A percentile compares a stretch with the other conserved stretches of the same genome.
These are phyloP conservation scores for Phlebiopsis gigantea DNA, from an alignment of 768 basidiomycete genomes.

Conservation along the genomic window DNA sequence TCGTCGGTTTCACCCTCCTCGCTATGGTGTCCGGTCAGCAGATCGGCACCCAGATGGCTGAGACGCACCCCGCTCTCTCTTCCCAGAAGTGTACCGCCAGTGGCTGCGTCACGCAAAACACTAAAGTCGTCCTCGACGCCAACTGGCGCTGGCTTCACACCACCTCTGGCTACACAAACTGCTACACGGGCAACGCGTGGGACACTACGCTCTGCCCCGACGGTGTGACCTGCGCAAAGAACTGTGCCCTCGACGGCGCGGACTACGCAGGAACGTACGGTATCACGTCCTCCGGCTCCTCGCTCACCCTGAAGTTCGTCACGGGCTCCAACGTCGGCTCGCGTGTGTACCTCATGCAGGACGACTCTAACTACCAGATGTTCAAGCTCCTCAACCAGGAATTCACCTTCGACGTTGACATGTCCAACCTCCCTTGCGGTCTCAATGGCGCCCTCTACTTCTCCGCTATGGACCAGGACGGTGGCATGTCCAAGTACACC, in stretches of 20 bases:
- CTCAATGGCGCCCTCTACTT: constrained; percentile 62
- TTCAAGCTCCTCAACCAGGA: constrained; percentile 53
- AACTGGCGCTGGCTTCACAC: constrained; percentile 48
- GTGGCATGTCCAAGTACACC: constrained; percentile 44
- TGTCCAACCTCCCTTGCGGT: constrained; percentile 52
- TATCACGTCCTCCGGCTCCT: constrained; percentile 27
- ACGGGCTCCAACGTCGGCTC: constrained; percentile 30
- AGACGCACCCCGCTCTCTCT: constrained; percentile 43
- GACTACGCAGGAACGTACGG: constrained; percentile 30
- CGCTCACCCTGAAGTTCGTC: constrained; percentile 29
- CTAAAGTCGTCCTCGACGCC: constrained; percentile 42
- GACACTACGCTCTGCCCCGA: constrained; percentile 47
- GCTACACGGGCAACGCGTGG: constrained; percentile 55
- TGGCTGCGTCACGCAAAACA: constrained; percentile 34
- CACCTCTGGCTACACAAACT: constrained; percentile 31
- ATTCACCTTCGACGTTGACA: constrained; percentile 57
- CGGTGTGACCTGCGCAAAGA: constrained; percentile 38
- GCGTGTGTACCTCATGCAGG: constrained; percentile 45
- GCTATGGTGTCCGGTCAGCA: constrained; percentile 46
- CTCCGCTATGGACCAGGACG: constrained; percentile 53
- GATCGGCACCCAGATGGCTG: constrained; percentile 41
- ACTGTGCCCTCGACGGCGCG: constrained; percentile 31
- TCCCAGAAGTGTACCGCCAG: constrained; percentile 41
- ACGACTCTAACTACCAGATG: constrained; percentile 36
- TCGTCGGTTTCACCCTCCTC: constrained; percentile 25